Evolutionary conservation across 2,329 filamentous ascomycete species (phyloP).

Genomic region (Ascochyta koolunga): DNA sequence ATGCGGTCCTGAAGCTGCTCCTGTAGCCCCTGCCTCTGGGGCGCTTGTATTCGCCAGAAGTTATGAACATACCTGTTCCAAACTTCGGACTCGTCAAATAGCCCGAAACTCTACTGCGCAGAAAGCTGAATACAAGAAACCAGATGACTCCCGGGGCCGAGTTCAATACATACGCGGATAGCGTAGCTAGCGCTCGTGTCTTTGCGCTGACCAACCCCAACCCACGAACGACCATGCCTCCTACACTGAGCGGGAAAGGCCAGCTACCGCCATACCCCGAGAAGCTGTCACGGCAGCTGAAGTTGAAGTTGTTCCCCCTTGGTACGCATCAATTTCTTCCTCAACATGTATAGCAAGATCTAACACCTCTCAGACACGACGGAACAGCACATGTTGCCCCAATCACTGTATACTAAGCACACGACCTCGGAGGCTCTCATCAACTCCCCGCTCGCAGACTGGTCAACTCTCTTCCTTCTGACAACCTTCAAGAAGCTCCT

Average conservation of each 20-base stretch:
- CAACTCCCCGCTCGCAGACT: slow-evolving; percentile 53
- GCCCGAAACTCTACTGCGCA: slow-evolving; percentile 41
- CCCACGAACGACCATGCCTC: slow-evolving; percentile 82
- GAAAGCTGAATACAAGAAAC: slow-evolving; percentile 41
- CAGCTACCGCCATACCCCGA: slow-evolving; percentile 49
- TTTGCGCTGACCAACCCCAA: slow-evolving; percentile 59
- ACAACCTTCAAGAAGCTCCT: slow-evolving; percentile 55
- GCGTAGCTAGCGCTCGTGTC: slow-evolving; percentile 55
- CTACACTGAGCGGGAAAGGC: slow-evolving; percentile 55
- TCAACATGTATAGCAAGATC: neutral
- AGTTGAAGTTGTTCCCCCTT: slow-evolving; percentile 55
- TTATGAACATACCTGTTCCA: slow-evolving; percentile 34
- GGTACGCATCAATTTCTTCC: slow-evolving; percentile 29
- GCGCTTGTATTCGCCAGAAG: slow-evolving; percentile 25
- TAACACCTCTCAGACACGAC: slow-evolving; percentile 51
- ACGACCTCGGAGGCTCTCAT: slow-evolving; percentile 28
- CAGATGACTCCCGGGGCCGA: slow-evolving; percentile 79
- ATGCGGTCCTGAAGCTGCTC: slow-evolving; percentile 17
- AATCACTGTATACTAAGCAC: slow-evolving; percentile 46
- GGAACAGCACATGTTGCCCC: slow-evolving; percentile 50
- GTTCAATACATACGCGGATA: slow-evolving; percentile 93
- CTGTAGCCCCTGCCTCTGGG: slow-evolving; percentile 29
- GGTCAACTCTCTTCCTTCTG: slow-evolving; percentile 53
- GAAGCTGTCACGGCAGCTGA: slow-evolving; percentile 50
- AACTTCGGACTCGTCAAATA: slow-evolving; percentile 49